phyloP scores from a whole-genome alignment of 768 basidiomycete species.

The Hysterangium stoloniferum region DNA sequence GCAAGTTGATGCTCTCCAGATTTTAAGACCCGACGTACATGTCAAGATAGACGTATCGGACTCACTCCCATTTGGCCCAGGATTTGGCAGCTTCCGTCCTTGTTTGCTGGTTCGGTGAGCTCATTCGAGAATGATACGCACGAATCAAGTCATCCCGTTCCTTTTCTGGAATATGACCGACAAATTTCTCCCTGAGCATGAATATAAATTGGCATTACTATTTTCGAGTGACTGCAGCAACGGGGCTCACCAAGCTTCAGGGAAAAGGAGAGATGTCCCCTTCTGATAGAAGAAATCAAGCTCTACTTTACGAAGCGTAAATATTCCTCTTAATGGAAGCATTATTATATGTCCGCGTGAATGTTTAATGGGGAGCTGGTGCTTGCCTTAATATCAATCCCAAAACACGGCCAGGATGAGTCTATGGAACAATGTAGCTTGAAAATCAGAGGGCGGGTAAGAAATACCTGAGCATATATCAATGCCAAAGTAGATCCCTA shows the following conservation, averaged over 20 bases:
- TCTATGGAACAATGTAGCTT: conserved; percentile 28
- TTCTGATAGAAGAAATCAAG: conserved; percentile 93
- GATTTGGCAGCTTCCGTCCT: conserved; percentile 68
- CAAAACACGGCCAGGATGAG: conserved; percentile 75
- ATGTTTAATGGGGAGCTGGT: background rate
- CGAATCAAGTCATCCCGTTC: conserved; percentile 74
- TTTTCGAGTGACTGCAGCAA: background rate
- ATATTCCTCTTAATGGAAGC: conserved; percentile 64
- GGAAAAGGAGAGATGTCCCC: conserved; percentile 74
- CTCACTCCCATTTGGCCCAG: conserved; percentile 90
- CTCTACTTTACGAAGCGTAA: conserved; percentile 76
- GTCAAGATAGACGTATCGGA: conserved; percentile 16
- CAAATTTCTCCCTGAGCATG: conserved; percentile 73
- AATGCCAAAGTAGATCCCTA: conserved; percentile 83
- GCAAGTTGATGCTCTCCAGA: conserved; percentile 70
- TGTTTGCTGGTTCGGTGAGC: conserved; percentile 58
- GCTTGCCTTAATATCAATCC: conserved; percentile 66
- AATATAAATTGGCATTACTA: background rate
- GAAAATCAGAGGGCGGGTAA: no score
- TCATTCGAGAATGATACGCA: conserved; percentile 79
- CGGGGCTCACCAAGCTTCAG: conserved; percentile 80
- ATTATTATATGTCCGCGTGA: background rate
- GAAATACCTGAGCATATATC: conserved; percentile 70
- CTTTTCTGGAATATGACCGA: conserved; percentile 70
- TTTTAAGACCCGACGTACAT: no score